Evolutionary conservation across 352 stramenopile species (phyloP).

Genomic region (Pythium brachiatum): DNA sequence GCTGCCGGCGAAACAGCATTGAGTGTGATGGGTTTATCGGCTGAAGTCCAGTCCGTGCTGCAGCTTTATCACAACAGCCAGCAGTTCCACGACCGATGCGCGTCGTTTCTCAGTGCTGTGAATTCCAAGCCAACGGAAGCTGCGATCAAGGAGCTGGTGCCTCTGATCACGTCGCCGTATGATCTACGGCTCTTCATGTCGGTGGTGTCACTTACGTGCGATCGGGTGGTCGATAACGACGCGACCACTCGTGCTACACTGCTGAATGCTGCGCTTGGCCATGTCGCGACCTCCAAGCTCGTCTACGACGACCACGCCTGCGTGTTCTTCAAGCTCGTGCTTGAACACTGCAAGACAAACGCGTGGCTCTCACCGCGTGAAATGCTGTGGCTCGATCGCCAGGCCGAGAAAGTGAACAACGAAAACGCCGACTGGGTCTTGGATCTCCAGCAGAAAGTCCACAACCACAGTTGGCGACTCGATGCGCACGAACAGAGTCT

Average conservation of each 20-base stretch:
- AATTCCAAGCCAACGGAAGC: not conserved
- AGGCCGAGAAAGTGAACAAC: constrained; percentile 21
- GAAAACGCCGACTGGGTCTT: constrained; percentile 12
- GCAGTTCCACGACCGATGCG: constrained; percentile 12
- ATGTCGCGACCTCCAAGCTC: not conserved
- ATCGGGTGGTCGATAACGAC: not conserved
- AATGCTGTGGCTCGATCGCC: not conserved
- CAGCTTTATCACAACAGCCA: constrained; percentile 17
- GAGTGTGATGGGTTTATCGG: not conserved
- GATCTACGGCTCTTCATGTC: constrained; percentile 1
- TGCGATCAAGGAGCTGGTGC: constrained; percentile 1
- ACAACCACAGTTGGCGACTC: constrained; percentile 11
- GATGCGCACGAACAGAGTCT: constrained; percentile 5
- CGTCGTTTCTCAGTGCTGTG: not conserved
- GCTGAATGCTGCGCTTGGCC: not conserved
- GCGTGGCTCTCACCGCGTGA: not conserved
- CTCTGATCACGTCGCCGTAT: constrained; percentile 15
- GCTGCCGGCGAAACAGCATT: not conserved
- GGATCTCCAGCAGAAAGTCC: constrained; percentile 6
- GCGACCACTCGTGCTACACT: not conserved
- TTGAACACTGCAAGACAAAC: not conserved
- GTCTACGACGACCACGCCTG: not conserved
- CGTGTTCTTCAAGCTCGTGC: not conserved
- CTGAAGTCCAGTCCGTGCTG: not conserved
- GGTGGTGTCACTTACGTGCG: not conserved